Evolutionary conservation across 2,329 filamentous ascomycete genomes (phyloP), one percentile per base, ranked within the genome.

Genomic region (Neophaeococcomyces aloes): DNA sequence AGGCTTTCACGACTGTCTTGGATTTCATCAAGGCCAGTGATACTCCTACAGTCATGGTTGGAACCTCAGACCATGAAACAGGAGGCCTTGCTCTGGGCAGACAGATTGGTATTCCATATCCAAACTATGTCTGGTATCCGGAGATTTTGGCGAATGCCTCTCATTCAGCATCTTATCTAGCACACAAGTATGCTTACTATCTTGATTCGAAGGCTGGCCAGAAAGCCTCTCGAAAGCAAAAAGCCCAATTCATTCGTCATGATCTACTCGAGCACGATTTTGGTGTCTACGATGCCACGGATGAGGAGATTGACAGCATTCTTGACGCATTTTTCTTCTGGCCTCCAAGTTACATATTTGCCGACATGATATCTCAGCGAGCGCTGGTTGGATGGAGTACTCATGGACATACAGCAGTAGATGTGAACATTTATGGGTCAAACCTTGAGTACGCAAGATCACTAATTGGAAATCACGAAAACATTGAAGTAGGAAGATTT

Each of bases 21-120:
- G 81, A 94, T 46, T 98, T 95, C 60, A 72, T 98, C 45, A 75
- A 86, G 36, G 65, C 79, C 25, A 84, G 79, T 55, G 67, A 79
- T 36, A 79, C 78, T 0, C 79, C 88, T 1, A 85, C 83, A 19
- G 75, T 95, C 7, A 74, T 98, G 54, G 83, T 98, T 32, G 79
- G 79, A 47, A 98, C 91, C 2, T 94, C 86, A 46, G 91, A 98
- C 64, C 91, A 98, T 61, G 91, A 98, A 62, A 98, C 91, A 1
- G 91, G 91, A 21, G 91, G 91, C 33, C 71, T 98, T 2, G 74
- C 86, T 2, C 78, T 81, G 14, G 89, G 88, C 19, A 75, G 86
- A 54, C 91, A 85, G 62, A 66, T 79, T 25, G 67, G 78, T 56
- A 54, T 70, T 31, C 61, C 68, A 17, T 85, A 86, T 54, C 79